phyloP scores from a whole-genome alignment of 257 asterid species.

The Solanum etuberosum region DNA sequence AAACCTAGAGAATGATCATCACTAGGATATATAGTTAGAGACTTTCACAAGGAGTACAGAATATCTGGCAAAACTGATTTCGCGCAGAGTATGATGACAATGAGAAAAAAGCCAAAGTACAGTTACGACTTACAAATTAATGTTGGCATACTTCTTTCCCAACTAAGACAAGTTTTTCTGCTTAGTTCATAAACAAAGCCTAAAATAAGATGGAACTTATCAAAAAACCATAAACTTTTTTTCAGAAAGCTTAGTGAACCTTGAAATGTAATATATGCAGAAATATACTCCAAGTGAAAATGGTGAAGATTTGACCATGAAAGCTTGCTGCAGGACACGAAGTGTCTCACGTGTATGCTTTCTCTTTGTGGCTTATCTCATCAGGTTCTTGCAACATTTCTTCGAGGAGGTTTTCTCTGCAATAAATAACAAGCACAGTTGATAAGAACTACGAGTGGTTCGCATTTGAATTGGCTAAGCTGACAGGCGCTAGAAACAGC shows the following conservation, averaged over 20 bases:
- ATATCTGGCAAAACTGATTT: background rate
- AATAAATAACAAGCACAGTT: background rate
- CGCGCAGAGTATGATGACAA: background rate
- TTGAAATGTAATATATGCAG: background rate
- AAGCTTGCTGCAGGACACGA: no score
- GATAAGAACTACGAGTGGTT: background rate
- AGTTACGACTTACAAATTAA: background rate
- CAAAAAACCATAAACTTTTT: background rate
- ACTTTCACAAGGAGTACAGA: background rate
- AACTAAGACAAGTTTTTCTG: background rate
- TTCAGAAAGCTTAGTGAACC: background rate
- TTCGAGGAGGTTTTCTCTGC: background rate
- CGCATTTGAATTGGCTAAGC: background rate
- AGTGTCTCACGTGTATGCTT: no score
- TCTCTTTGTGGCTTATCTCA: no score
- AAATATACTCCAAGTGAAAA: no score
- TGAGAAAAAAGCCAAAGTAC: background rate
- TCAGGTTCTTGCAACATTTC: background rate
- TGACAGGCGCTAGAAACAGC: background rate
- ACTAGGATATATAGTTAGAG: background rate
- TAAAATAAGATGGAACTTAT: background rate
- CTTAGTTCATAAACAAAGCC: background rate
- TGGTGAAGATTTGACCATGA: no score
- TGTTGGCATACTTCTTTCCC: background rate
- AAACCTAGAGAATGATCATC: background rate